Percentiles rank a stretch among this genome's conserved stretches.
Conservation (phyloP, 305 asterid species). For the Fraxinus albicans region DNA sequence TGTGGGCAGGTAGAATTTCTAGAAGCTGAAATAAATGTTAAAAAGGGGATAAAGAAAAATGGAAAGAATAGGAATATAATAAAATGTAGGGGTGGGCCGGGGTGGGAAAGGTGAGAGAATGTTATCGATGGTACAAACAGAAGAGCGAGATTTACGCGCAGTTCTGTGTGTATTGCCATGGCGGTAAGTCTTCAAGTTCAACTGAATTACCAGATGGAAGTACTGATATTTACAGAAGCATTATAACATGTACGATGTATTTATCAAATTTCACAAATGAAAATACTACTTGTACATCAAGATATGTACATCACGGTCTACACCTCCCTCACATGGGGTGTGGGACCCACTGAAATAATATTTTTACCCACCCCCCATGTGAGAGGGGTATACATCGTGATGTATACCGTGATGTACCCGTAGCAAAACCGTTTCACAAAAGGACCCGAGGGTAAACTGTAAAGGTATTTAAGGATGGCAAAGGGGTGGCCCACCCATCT, state of each 20-base stretch:
- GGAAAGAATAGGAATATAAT: not conserved
- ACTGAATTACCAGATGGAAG: conserved; percentile 21
- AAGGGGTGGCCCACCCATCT: too few species aligned
- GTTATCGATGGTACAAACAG: conserved; percentile 12
- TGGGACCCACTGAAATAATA: too few species aligned
- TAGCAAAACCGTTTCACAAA: too few species aligned
- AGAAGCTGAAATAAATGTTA: conserved; percentile 13
- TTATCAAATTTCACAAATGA: too few species aligned
- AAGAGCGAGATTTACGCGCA: conserved; percentile 13
- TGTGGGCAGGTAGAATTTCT: conserved; percentile 16
- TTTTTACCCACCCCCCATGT: too few species aligned
- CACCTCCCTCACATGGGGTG: too few species aligned
- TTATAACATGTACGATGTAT: not conserved
- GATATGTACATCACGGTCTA: too few species aligned
- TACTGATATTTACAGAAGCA: not conserved
- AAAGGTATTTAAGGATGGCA: too few species aligned
- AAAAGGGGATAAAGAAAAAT: not conserved
- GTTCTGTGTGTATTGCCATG: not conserved
- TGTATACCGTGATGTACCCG: too few species aligned
- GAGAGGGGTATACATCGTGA: too few species aligned
- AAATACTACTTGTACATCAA: too few species aligned
- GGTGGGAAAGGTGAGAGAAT: conserved; percentile 20
- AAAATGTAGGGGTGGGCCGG: not conserved
- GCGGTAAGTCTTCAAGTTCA: conserved; percentile 25
- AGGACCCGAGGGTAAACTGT: too few species aligned